These are phyloP conservation scores for Tuber brumale DNA, from an alignment of 495 filamentous ascomycete genomes.

Conservation along the genomic window DNA sequence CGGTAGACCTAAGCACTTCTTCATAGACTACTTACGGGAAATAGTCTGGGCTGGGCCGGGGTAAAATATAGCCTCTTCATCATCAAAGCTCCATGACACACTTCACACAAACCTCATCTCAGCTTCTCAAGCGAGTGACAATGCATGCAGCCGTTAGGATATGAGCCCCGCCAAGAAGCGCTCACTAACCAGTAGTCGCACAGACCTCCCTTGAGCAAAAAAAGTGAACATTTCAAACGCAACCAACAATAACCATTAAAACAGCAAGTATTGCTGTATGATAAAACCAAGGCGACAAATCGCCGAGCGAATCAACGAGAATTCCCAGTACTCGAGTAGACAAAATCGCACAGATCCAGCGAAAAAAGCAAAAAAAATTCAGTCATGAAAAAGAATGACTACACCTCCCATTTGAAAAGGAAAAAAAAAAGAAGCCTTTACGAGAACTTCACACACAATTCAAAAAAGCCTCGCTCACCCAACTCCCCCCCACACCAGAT, in stretches of 20 bases:
- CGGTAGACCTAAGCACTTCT: neutral
- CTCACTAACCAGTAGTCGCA: neutral
- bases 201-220: neutral
- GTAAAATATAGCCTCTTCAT: neutral
- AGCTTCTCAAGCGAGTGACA: neutral
- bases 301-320: neutral
- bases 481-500: neutral
- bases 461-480: neutral
- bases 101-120: too few species aligned
- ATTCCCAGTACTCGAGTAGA: slow-evolving; percentile 2
- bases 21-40: neutral
- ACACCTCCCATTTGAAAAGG: neutral
- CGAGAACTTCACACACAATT: neutral
- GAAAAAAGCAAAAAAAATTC: neutral
- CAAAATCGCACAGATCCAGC: slow-evolving; percentile 1
- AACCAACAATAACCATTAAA: neutral
- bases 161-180: neutral
- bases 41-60: neutral
- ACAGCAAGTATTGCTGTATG: neutral
- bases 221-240: neutral
- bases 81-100: neutral
- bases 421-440: neutral
- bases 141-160: neutral
- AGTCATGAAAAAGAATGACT: neutral
- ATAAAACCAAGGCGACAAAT: neutral